Percentiles rank a stretch among this genome's conserved stretches.
These are phyloP conservation scores for Misopates orontium DNA, from an alignment of 257 asterid species.

Conservation along the genomic window DNA sequence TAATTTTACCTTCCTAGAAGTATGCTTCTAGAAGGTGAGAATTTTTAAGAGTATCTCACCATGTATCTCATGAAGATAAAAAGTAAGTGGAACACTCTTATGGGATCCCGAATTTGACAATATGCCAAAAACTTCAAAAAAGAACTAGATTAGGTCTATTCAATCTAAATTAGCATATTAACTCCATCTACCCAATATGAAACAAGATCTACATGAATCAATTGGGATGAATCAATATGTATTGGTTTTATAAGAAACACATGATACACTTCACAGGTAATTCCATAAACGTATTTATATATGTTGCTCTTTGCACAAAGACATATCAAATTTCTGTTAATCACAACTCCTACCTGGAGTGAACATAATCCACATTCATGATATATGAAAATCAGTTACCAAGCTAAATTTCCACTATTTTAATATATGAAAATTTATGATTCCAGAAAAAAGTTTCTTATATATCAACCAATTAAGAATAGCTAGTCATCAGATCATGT, in stretches of 20 bases:
- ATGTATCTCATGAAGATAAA: neutral
- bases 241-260: neutral
- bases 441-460: slow-evolving; percentile 9
- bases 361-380: neutral
- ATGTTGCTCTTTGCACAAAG: neutral
- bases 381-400: neutral
- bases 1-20: too few species aligned
- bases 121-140: neutral
- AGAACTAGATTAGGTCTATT: neutral
- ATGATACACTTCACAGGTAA: neutral
- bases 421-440: too few species aligned
- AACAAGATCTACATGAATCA: neutral
- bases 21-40: too few species aligned
- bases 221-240: neutral
- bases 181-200: neutral
- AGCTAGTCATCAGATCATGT: slow-evolving; percentile 23
- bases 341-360: slow-evolving; percentile 8
- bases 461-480: slow-evolving; percentile 6
- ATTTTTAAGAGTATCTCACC: too few species aligned
- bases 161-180: neutral
- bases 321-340: neutral
- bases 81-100: too few species aligned
- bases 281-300: neutral
- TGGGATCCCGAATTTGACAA: neutral
- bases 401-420: neutral